Evolutionary conservation across 2,329 filamentous ascomycete genomes (phyloP).

Genomic region (Beauveria scarabaeidicola): DNA sequence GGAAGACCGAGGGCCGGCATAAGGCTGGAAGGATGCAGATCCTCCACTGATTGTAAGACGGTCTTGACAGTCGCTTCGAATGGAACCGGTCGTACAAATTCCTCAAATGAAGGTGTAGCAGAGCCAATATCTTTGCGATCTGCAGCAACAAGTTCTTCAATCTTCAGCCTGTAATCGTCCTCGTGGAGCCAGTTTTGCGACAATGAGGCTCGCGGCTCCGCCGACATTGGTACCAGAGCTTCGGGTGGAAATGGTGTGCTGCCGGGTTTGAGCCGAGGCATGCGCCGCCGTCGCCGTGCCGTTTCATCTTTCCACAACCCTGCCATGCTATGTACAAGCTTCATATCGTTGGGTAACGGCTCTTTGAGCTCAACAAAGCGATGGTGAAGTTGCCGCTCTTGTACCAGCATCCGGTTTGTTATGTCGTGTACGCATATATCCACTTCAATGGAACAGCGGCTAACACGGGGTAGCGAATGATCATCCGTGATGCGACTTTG

Average conservation of each 20-base stretch:
- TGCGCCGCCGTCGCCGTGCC: slow-evolving; percentile 62
- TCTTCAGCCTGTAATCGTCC: slow-evolving; percentile 63
- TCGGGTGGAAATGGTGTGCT: slow-evolving; percentile 75
- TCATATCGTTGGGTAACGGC: slow-evolving; percentile 58
- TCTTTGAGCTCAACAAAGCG: slow-evolving; percentile 69
- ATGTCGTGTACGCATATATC: slow-evolving; percentile 88
- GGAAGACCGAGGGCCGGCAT: slow-evolving; percentile 36
- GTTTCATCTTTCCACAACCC: slow-evolving; percentile 89
- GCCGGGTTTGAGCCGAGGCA: slow-evolving; percentile 54
- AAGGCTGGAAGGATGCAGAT: slow-evolving; percentile 68
- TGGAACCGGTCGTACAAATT: slow-evolving; percentile 49
- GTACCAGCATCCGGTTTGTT: slow-evolving; percentile 67
- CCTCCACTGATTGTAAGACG: slow-evolving; percentile 73
- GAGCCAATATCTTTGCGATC: slow-evolving; percentile 45
- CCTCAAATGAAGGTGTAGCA: slow-evolving; percentile 49
- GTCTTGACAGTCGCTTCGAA: slow-evolving; percentile 61
- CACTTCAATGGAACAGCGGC: slow-evolving; percentile 82
- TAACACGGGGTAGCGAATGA: slow-evolving; percentile 61
- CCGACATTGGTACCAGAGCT: slow-evolving; percentile 80
- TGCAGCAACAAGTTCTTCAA: slow-evolving; percentile 53
- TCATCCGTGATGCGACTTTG: slow-evolving; percentile 43
- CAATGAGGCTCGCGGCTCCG: slow-evolving; percentile 62
- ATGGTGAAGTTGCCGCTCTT: slow-evolving; percentile 73
- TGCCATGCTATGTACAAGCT: slow-evolving; percentile 89
- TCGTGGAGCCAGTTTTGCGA: slow-evolving; percentile 90